Percentiles rank a stretch among this genome's conserved stretches.
phyloP scores from a whole-genome alignment of 495 filamentous ascomycete species.

The Penicillium parvum region DNA sequence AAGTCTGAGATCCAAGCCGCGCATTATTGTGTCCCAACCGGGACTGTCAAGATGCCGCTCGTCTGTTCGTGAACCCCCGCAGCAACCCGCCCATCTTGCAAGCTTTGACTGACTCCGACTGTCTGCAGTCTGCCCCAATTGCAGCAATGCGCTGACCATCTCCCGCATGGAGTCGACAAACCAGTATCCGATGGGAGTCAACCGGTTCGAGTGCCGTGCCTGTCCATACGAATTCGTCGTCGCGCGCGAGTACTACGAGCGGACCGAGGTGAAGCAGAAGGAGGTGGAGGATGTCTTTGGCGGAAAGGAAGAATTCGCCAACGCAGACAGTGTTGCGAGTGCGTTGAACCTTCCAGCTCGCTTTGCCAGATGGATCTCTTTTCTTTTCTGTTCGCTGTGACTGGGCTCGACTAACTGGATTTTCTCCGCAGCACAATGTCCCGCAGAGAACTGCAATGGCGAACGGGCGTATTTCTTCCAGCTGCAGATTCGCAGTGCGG shows the following conservation, averaged over 20 bases:
- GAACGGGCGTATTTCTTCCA: constrained; percentile 86
- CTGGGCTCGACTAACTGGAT: too few relatives aligned
- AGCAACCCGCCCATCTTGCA: neutral
- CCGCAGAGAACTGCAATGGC: constrained; percentile 67
- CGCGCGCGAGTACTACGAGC: constrained; percentile 70
- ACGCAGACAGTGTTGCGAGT: constrained; percentile 75
- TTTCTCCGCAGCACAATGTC: constrained; percentile 61
- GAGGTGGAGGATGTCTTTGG: constrained; percentile 91
- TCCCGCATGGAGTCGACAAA: constrained; percentile 50
- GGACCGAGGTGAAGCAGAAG: constrained; percentile 66
- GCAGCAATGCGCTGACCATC: constrained; percentile 81
- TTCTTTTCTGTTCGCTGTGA: too few relatives aligned
- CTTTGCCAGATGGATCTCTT: constrained; percentile 2
- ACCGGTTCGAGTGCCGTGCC: constrained; percentile 86
- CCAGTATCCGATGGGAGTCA: constrained; percentile 48
- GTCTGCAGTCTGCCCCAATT: constrained; percentile 79
- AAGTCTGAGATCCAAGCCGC: too few relatives aligned
- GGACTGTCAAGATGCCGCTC: constrained; percentile 33
- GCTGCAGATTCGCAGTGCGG: constrained; percentile 95
- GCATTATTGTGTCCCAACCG: neutral
- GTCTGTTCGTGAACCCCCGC: constrained; percentile 32
- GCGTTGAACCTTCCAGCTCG: constrained; percentile 18
- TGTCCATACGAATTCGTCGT: constrained; percentile 76
- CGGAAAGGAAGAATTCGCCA: constrained; percentile 79
- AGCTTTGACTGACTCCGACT: constrained; percentile 18